Base-by-base conservation (phyloP, 2,329 filamentous ascomycete genomes). In the Colletotrichum chlorophyti region DNA sequence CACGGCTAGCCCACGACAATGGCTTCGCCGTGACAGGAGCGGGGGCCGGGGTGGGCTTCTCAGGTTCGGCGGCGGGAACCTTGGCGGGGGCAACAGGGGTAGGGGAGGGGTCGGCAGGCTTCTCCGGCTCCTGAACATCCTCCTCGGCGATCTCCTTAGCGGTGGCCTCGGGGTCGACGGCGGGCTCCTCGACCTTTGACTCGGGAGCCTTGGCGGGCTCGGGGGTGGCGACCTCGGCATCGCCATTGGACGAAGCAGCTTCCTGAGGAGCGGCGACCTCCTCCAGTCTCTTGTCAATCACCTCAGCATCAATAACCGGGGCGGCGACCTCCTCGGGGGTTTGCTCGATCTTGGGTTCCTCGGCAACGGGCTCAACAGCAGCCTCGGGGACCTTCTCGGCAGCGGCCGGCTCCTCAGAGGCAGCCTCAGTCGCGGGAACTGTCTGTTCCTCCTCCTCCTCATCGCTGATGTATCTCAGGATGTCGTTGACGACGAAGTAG, bases 401-500 rank as follows among this genome's bases (percentile, higher is more conserved):
- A 48, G 65, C 59, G 38, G 68, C 64, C 62, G 75, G 70, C 55
- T 76, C 74, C 46, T 72, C 70, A 19, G 52, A 27, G n/a, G 69
- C 64, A 32, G 72, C 65, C 58, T 76, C 74, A 4, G 65, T 63
- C 49, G 73, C 70, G 24, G 66, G 65, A 43, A 86, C 82, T 42
- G 79, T 76, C 66, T 86, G 77, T 61, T 89, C 87, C 59, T 91
- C 91, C 61, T 97, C 93, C 37, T 83, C 83, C 67, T 94, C 91
- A 62, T 95, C 91, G 64, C 89, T 87, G 65, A 99, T 88, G 77
- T 96, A 98, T 67, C 95, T 86, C 80, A 98, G 92, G 73, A 99
- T 97, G 71, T 99, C 95, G 76, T 99, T 99, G 68, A 99, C 85
- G 29, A 99, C 94, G 68, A 96, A 99, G 82, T 98, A 99, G 64